Evolutionary conservation across 176 grass and related monocot genomes (phyloP).

Genomic region (Aegilops speltoides): DNA sequence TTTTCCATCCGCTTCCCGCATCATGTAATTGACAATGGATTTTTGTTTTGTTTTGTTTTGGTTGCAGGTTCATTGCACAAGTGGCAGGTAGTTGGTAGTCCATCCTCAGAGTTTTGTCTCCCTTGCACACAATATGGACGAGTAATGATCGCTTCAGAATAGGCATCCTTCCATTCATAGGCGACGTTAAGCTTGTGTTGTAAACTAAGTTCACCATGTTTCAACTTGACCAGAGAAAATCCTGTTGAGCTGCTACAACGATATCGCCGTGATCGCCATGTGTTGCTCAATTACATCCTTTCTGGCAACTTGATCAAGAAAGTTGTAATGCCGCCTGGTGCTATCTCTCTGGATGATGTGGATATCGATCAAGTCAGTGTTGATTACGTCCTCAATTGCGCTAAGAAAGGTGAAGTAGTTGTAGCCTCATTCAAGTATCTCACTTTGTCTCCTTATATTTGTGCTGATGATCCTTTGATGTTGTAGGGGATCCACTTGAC

Average conservation of each 20-base stretch:
- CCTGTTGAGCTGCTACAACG: conserved; percentile 73
- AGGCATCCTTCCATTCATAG: neutral
- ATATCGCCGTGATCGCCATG: conserved; percentile 84
- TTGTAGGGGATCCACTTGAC: conserved; percentile 83
- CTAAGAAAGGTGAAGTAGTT: conserved; percentile 72
- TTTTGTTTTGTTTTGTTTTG: neutral
- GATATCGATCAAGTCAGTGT: conserved; percentile 97
- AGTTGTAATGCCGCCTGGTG: conserved; percentile 96
- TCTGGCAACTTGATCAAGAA: conserved; percentile 97
- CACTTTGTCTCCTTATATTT: conserved; percentile 1
- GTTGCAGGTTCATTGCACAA: conserved; percentile 9
- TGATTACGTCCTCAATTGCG: conserved; percentile 91
- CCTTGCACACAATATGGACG: conserved; percentile 36
- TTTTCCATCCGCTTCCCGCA: neutral
- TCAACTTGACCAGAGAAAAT: conserved; percentile 65
- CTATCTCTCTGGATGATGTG: conserved; percentile 86
- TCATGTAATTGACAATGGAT: neutral
- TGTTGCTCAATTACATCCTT: conserved; percentile 91
- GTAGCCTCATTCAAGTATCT: neutral
- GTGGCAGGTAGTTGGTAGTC: neutral
- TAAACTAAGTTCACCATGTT: neutral
- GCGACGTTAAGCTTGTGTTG: neutral
- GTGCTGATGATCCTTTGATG: conserved; percentile 25
- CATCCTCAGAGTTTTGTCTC: neutral
- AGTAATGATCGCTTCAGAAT: conserved; percentile 38